phyloP scores from a whole-genome alignment of 148 eudicot species.

The Silene latifolia region DNA sequence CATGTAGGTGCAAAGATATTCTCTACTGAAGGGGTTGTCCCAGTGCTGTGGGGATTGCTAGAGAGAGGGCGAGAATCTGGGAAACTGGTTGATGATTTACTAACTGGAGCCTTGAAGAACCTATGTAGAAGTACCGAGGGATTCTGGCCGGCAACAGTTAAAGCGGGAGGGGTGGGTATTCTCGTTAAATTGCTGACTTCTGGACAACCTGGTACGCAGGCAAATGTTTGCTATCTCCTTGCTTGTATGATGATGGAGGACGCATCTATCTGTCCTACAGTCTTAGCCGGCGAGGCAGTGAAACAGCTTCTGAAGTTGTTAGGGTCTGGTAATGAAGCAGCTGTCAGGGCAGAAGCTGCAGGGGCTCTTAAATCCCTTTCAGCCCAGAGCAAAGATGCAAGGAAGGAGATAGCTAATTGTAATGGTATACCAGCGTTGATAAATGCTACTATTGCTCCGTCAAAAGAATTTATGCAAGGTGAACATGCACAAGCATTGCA shows the following conservation, averaged over 20 bases:
- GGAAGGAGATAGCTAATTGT: conserved; percentile 74
- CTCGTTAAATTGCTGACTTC: conserved; percentile 75
- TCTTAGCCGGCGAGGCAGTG: conserved; percentile 73
- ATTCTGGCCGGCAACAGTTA: conserved; percentile 85
- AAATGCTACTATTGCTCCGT: conserved; percentile 99
- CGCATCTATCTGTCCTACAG: conserved; percentile 69
- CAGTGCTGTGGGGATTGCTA: conserved; percentile 87
- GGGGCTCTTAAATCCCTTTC: conserved; percentile 94
- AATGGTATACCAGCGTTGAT: conserved; percentile 92
- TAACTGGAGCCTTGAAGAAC: conserved; percentile 86
- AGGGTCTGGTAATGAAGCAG: conserved; percentile 84
- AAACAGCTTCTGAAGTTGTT: conserved; percentile 87
- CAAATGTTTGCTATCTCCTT: conserved; percentile 90
- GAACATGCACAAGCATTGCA: conserved; percentile 96
- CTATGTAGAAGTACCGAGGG: conserved; percentile 87
- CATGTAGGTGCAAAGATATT: conserved; percentile 99
- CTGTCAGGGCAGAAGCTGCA: conserved; percentile 98
- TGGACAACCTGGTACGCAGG: conserved; percentile 77
- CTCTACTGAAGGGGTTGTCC: conserved; percentile 99
- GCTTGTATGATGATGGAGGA: conserved; percentile 97
- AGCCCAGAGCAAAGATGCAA: conserved; percentile 86
- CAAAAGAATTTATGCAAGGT: conserved; percentile 99
- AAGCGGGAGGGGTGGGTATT: conserved; percentile 83
- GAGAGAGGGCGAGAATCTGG: conserved; percentile 73
- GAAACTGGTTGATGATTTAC: conserved; percentile 67